These are phyloP conservation scores for Grammothele lineata DNA, from an alignment of 768 basidiomycete species.

Conservation along the genomic window DNA sequence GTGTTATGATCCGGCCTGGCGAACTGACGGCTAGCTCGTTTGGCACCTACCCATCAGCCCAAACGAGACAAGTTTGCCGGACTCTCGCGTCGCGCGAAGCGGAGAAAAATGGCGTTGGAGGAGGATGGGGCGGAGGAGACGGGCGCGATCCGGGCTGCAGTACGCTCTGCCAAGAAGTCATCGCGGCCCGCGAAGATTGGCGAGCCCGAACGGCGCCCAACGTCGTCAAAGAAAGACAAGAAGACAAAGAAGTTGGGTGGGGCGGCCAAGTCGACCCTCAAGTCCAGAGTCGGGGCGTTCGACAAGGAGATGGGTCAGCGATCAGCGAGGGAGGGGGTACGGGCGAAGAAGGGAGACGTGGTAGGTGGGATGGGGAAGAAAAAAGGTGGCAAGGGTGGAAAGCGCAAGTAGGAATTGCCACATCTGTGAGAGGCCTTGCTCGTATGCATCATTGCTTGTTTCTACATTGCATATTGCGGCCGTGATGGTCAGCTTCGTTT, in stretches of 20 bases:
- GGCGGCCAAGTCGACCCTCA: constrained; percentile 32
- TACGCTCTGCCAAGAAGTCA: constrained; percentile 85
- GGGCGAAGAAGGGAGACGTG: constrained; percentile 59
- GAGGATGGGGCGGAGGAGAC: constrained; percentile 63
- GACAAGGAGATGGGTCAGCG: constrained; percentile 55
- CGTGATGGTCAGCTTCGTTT: too few species aligned
- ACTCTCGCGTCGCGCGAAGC: constrained; percentile 81
- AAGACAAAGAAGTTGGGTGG: constrained; percentile 19
- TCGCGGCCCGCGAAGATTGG: constrained; percentile 74
- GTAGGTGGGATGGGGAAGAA: constrained; percentile 49
- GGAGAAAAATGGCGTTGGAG: constrained; percentile 83
- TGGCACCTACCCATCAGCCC: too few species aligned
- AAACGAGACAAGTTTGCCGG: constrained; percentile 79
- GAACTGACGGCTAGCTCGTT: constrained; percentile 3
- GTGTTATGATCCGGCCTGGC: background rate
- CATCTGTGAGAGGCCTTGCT: background rate
- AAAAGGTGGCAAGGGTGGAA: constrained; percentile 40
- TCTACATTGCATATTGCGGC: too few species aligned
- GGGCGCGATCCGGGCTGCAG: constrained; percentile 61
- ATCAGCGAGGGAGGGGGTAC: constrained; percentile 49
- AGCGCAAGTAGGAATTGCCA: constrained; percentile 13
- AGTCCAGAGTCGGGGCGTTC: constrained; percentile 41
- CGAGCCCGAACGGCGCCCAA: constrained; percentile 34
- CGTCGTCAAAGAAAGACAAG: constrained; percentile 26
- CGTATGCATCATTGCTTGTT: too few species aligned